Base-by-base conservation (phyloP, 2,329 filamentous ascomycete genomes). In the Hirsutella thompsonii region DNA sequence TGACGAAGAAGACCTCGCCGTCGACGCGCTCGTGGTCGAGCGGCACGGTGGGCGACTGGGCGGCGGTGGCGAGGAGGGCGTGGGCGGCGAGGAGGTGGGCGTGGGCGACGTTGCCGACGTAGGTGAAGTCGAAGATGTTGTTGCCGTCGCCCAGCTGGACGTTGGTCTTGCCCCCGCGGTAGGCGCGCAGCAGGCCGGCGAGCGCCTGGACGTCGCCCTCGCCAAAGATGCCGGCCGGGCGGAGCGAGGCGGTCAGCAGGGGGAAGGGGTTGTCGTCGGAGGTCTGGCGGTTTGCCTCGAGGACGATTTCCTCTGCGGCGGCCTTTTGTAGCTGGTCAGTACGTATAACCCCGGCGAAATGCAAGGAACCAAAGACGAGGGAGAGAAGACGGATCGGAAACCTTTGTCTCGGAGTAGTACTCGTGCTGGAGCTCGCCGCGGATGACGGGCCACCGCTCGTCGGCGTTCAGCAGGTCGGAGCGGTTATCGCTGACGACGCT, bases 381-480 rank as follows among this genome's bases (percentile, higher is more conserved):
- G 30, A 23, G 32, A 14, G 19, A 14, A n/a, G 29, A n/a, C 4
- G 29, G 29, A 30, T 30, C 13, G 26, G 26, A 6, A 51, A 83
- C 84, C 76, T 95, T 96, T 13, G 87, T 93, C 63, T 89, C 81
- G 23, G 88, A 88, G 62, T 96, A 96, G 62, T 87, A 87, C 60
- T 88, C 83, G 42, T 69, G 69, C 61, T 89, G 81, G 49, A 77
- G 63, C 44, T 74, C 72, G 26, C 84, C 84, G 37, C 77, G 71
- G 40, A 92, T 79, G 38, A 83, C 72, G 21, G 86, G 86, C 72
- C 83, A 87, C 37, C 74, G 68, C 69, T 96, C 90, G 60, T 89
- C 82, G 48, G 86, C 87, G 58, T 94, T 89, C 58, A 79, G 73
- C 57, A 93, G 73, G 58, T 94, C 84, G 45, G 67, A 75, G 46